Evolutionary conservation across 768 basidiomycete species (phyloP).

Genomic region (Xerocomellus chrysenteron): DNA sequence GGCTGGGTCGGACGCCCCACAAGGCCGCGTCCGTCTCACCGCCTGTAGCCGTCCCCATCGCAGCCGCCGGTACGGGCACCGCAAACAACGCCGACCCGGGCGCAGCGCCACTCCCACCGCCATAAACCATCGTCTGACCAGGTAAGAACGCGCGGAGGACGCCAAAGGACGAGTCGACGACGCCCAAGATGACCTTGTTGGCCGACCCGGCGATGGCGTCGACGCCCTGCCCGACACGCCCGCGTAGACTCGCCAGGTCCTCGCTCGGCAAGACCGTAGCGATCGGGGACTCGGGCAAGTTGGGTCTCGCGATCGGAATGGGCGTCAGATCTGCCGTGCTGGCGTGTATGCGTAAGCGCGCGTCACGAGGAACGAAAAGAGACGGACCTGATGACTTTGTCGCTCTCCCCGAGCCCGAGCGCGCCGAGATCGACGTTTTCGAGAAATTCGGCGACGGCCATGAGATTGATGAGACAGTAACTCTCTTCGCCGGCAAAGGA

Average conservation of each 20-base stretch:
- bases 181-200: constrained; percentile 75
- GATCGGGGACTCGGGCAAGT: constrained; percentile 42
- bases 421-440: constrained; percentile 88
- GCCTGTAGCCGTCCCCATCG: not conserved
- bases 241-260: constrained; percentile 59
- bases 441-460: constrained; percentile 94
- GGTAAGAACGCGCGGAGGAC: constrained; percentile 80
- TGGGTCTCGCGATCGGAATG: constrained; percentile 65
- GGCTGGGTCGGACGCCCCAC: constrained; percentile 44
- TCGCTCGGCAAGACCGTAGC: constrained; percentile 41
- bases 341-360: not conserved
- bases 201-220: constrained; percentile 82
- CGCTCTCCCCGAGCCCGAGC: constrained; percentile 61
- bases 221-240: constrained; percentile 76
- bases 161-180: constrained; percentile 88
- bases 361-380: too few species aligned
- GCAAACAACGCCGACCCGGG: constrained; percentile 3
- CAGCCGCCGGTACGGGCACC: not conserved
- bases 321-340: constrained; percentile 82
- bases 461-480: constrained; percentile 91
- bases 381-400: constrained; percentile 56
- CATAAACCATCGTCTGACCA: not conserved
- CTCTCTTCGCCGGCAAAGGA: constrained; percentile 64
- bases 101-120: constrained; percentile 7
- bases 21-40: constrained; percentile 15